Base-by-base conservation (phyloP, 2,329 filamentous ascomycete species). In the Escovopsis weberi region DNA sequence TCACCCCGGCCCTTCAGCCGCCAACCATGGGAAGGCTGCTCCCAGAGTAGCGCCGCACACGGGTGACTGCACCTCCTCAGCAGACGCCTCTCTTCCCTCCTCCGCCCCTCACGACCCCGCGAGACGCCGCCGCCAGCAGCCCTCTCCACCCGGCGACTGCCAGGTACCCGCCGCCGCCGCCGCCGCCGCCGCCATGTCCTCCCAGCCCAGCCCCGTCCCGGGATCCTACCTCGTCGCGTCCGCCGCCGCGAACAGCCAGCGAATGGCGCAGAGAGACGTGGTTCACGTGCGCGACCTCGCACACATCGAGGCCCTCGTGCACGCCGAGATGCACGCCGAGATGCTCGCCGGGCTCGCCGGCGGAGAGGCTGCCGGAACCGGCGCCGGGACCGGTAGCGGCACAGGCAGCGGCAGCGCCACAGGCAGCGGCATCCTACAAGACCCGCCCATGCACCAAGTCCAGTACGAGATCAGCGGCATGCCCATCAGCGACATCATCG, bases 401-500 rank as follows among this genome's bases (percentile, higher is more conserved):
- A 37, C 35, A 2, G 9, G 15, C 35, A 15, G 12, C 51, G 64
- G 15, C 35, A n/a, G 35, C 15, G 12, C 12, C 8, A 5, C 5
- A 43, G 64, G 63, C 2, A 51, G 70, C 49, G 65, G 72, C 53
- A 67, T 66, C 43, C 61, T 69, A 43, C 69, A 68, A 49, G 72
- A 68, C 46, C 64, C 67, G 11, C 69, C 67, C 32, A 59, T 69
- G 33, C 70, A 72, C 51, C 70, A 70, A 48, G 73, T 72, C 63
- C 78, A 77, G 58, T 98, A 94, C 59, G 91, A 96, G 62, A 95
- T 98, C 53, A 95, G 88, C 64, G 84, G 78, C 42, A 96, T 98
- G 89, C 91, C 91, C 41, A 93, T 96, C 43, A 79, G 82, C 50
- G 89, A 98, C 57, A 85, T 98, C 52, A 98, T 98, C 58, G 89